These are phyloP conservation scores for Lactifluus rugatus DNA, from an alignment of 768 basidiomycete species.

Conservation along the genomic window DNA sequence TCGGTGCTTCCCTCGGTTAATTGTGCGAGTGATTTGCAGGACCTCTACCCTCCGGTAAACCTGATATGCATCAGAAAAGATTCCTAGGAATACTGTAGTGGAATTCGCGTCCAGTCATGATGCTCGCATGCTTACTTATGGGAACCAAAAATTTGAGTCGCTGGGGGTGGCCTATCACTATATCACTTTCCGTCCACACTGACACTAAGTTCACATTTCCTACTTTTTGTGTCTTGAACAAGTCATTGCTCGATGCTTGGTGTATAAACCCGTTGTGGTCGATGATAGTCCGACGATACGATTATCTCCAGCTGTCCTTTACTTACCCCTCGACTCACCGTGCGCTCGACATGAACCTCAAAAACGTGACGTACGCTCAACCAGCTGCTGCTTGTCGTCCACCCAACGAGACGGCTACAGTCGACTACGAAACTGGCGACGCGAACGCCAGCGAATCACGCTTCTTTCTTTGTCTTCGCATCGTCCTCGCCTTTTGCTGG, in stretches of 20 bases:
- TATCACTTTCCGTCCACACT: background rate
- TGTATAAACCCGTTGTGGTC: background rate
- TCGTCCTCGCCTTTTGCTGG: conserved; percentile 1
- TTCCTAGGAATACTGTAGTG: too few species aligned
- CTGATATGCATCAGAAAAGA: too few species aligned
- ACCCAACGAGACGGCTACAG: background rate
- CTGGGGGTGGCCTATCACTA: background rate
- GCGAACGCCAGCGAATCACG: background rate
- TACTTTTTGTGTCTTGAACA: background rate
- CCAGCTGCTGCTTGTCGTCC: background rate
- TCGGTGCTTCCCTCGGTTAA: too few species aligned
- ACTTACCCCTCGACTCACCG: background rate
- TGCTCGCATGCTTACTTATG: too few species aligned
- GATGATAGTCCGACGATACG: background rate
- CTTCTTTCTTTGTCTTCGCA: background rate
- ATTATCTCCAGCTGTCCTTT: background rate
- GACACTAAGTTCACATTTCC: background rate
- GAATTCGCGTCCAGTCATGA: too few species aligned
- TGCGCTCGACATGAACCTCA: background rate
- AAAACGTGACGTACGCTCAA: background rate
- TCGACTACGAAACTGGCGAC: background rate
- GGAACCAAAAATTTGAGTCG: too few species aligned
- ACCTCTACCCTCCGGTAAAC: too few species aligned
- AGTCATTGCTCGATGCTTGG: background rate
- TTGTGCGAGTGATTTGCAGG: too few species aligned